Percentiles rank a stretch among this genome's conserved stretches.
phyloP scores from a whole-genome alignment of 371 early-diverging fungal species.

The Furculomyces boomerangus region DNA sequence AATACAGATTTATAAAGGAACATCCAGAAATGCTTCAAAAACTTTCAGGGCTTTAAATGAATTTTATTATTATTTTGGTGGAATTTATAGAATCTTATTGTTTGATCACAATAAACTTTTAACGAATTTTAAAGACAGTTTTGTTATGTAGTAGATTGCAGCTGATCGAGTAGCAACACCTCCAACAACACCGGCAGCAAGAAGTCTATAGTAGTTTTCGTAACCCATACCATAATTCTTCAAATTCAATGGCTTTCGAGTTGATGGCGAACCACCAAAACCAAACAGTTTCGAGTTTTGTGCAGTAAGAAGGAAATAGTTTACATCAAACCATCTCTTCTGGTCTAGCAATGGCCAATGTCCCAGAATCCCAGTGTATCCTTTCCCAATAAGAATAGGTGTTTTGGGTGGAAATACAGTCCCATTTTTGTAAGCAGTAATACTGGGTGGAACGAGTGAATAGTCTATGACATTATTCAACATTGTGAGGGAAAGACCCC shows the following conservation, averaged over 20 bases:
- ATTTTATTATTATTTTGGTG: no score
- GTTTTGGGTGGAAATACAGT: neutral
- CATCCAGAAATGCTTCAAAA: slow-evolving; percentile 25
- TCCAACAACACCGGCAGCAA: neutral
- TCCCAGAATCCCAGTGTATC: neutral
- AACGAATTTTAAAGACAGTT: neutral
- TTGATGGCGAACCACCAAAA: neutral
- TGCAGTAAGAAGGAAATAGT: neutral
- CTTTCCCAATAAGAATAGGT: neutral
- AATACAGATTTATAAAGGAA: slow-evolving; percentile 26
- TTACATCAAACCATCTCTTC: neutral
- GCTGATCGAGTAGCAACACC: neutral
- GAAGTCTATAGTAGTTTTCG: neutral
- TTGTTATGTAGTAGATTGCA: neutral
- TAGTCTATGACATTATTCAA: slow-evolving; percentile 9
- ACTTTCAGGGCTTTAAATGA: no score
- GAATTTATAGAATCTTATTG: no score
- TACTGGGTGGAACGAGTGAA: neutral
- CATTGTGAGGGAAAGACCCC: slow-evolving; percentile 20
- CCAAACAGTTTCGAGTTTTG: neutral
- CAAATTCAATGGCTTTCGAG: neutral
- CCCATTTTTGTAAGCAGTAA: neutral
- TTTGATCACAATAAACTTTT: no score
- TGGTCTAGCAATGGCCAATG: neutral
- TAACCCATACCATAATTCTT: neutral